Percentiles rank a stretch among this genome's conserved stretches.
phyloP scores from a whole-genome alignment of 768 basidiomycete genomes.

The Strobilomyces echinocephalus region DNA sequence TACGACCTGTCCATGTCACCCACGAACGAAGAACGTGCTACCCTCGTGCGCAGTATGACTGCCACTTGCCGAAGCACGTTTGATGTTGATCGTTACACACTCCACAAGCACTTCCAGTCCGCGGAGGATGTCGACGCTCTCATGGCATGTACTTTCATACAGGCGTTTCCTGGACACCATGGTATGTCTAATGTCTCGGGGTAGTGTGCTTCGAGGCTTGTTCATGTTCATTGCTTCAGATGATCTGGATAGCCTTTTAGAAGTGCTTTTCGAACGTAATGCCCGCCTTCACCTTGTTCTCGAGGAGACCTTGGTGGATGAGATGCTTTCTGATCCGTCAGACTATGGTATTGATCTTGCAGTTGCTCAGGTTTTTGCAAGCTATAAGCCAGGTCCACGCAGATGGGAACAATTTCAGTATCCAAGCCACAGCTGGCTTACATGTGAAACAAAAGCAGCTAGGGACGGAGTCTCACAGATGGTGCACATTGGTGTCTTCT shows the following conservation, averaged over 20 bases:
- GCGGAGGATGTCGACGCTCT: no score
- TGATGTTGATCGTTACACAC: not conserved
- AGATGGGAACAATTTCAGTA: slow-evolving; percentile 6
- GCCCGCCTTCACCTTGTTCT: slow-evolving; percentile 20
- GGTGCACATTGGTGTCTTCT: slow-evolving; percentile 4
- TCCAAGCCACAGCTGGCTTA: slow-evolving; percentile 15
- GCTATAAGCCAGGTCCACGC: slow-evolving; percentile 3
- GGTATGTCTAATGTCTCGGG: not conserved
- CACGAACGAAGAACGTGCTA: not conserved
- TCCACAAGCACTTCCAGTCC: no score
- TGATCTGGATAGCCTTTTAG: not conserved
- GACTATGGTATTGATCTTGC: slow-evolving; percentile 13
- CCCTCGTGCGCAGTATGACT: not conserved
- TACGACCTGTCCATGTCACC: not conserved
- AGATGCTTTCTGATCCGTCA: not conserved
- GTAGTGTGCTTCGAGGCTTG: no score
- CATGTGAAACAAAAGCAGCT: not conserved
- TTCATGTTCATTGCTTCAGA: no score
- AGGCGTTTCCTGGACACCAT: slow-evolving; percentile 7
- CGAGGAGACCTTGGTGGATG: slow-evolving; percentile 3
- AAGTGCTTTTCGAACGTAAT: slow-evolving; percentile 16
- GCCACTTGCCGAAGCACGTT: not conserved
- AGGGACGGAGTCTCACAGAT: not conserved
- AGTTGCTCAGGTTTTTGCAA: slow-evolving; percentile 1
- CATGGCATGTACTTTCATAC: slow-evolving; percentile 23